These are phyloP conservation scores for Arabis hirsuta DNA, from an alignment of 345 rosid genomes.

Conservation along the genomic window DNA sequence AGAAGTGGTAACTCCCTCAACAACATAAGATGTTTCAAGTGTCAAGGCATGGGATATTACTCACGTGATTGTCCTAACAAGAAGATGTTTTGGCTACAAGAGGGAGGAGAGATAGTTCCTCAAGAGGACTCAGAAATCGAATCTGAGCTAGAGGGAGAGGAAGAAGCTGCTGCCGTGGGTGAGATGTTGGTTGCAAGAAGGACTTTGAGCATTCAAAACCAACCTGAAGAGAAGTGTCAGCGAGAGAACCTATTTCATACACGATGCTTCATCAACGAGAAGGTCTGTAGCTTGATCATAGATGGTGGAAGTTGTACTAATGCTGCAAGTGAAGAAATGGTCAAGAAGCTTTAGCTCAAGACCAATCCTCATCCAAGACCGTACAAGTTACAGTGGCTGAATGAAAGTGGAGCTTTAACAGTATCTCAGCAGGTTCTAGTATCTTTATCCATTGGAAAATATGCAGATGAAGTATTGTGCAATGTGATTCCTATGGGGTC, in stretches of 20 bases:
- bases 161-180: not conserved
- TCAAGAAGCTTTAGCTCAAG: too few species aligned
- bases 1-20: too few species aligned
- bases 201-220: too few species aligned
- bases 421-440: not conserved
- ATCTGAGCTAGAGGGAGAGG: not conserved
- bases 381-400: too few species aligned
- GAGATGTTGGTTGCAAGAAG: not conserved
- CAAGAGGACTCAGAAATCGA: not conserved
- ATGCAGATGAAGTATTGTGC: not conserved
- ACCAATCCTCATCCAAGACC: too few species aligned
- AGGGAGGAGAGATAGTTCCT: not conserved
- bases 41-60: conserved; percentile 2
- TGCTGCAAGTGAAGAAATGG: too few species aligned
- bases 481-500: not conserved
- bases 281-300: too few species aligned
- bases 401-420: not conserved
- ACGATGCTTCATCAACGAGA: too few species aligned
- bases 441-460: not conserved
- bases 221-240: too few species aligned
- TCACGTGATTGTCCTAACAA: not conserved
- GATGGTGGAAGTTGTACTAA: too few species aligned
- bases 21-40: not conserved
- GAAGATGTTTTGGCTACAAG: not conserved
- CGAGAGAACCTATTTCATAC: too few species aligned